Evolutionary conservation across 352 stramenopile species (phyloP).

Genomic region (Globisporangium megalacanthum): DNA sequence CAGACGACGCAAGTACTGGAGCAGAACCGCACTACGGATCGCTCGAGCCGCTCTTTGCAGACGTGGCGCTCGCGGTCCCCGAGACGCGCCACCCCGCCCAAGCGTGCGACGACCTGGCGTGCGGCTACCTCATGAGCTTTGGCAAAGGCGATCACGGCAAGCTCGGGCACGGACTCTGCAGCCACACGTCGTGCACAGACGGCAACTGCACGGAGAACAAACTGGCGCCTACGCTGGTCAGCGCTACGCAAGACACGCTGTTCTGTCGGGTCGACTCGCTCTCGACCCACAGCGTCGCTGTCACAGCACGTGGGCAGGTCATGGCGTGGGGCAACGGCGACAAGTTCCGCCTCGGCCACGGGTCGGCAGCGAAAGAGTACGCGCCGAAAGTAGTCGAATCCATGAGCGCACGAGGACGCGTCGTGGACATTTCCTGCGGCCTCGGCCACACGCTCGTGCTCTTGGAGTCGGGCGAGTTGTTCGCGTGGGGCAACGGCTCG

Average conservation of each 20-base stretch:
- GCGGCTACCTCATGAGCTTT: conserved; percentile 75
- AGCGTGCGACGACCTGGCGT: conserved; percentile 20
- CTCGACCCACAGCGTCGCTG: conserved; percentile 75
- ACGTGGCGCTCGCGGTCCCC: conserved; percentile 26
- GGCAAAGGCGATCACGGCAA: conserved; percentile 84
- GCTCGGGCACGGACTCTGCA: conserved; percentile 71
- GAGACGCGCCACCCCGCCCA: conserved; percentile 20
- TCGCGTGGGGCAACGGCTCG: conserved; percentile 79
- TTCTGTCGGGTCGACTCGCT: conserved; percentile 78
- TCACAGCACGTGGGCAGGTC: conserved; percentile 55
- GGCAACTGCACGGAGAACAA: conserved; percentile 86
- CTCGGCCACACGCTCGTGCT: conserved; percentile 64
- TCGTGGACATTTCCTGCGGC: conserved; percentile 53
- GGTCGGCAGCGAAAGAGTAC: conserved; percentile 70
- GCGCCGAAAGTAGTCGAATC: conserved; percentile 52
- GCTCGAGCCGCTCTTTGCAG: conserved; percentile 28
- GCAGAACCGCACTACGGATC: conserved; percentile 16
- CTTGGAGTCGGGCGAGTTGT: conserved; percentile 61
- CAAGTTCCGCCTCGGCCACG: conserved; percentile 77
- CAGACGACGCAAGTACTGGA: conserved; percentile 20
- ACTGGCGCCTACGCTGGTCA: conserved; percentile 50
- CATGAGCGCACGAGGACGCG: conserved; percentile 49
- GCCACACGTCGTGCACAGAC: conserved; percentile 54
- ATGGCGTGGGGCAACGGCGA: conserved; percentile 83
- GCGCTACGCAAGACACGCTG: conserved; percentile 34